A percentile compares a stretch with the other conserved stretches of the same genome.
Conservation (phyloP, 441 rosid species). For the Erysimum pusillum region DNA sequence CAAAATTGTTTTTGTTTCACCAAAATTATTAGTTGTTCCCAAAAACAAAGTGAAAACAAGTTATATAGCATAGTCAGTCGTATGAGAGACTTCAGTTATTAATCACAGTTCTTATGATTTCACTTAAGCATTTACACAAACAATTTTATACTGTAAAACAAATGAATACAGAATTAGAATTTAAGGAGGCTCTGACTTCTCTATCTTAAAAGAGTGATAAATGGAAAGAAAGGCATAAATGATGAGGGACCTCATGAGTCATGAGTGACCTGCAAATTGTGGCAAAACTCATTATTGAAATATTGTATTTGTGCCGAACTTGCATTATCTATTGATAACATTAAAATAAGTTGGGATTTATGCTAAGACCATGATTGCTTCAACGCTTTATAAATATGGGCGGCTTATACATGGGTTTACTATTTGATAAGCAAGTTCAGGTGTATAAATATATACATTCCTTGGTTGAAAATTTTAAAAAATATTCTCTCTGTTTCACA, state of each 20-base stretch:
- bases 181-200: background rate
- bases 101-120: too few relatives aligned
- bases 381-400: background rate
- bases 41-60: background rate
- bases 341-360: background rate
- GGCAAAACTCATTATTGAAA: constrained; percentile 24
- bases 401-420: background rate
- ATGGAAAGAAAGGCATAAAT: constrained; percentile 7
- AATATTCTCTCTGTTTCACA: too few relatives aligned
- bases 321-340: background rate
- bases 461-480: background rate
- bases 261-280: constrained; percentile 18
- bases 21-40: background rate
- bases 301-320: background rate
- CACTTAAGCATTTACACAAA: background rate
- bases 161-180: background rate
- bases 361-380: background rate
- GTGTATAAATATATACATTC: too few relatives aligned
- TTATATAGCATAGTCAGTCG: background rate
- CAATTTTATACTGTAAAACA: background rate
- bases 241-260: constrained; percentile 9
- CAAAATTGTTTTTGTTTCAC: background rate
- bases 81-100: too few relatives aligned
- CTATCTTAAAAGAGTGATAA: constrained; percentile 15
- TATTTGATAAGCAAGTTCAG: background rate